Conservation (phyloP, 805 yeast species). For the Clavispora vitiphila region DNA sequence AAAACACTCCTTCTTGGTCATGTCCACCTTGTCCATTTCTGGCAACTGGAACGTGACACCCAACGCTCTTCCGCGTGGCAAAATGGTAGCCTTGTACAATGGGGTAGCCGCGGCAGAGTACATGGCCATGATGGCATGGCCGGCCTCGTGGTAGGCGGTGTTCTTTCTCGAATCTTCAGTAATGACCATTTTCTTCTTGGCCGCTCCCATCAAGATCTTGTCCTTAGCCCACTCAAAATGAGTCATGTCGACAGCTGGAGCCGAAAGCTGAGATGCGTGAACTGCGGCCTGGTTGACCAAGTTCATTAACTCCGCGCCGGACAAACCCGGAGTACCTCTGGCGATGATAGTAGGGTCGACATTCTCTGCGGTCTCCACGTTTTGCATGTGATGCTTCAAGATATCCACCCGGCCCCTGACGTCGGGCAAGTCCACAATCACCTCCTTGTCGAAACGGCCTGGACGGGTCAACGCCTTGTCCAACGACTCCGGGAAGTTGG, state of each 20-base stretch:
- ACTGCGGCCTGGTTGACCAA: slow-evolving; percentile 98
- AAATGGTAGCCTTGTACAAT: slow-evolving; percentile 90
- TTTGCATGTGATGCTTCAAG: slow-evolving; percentile 83
- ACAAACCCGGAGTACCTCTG: slow-evolving; percentile 94
- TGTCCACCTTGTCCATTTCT: slow-evolving; percentile 95
- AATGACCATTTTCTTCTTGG: slow-evolving; percentile 94
- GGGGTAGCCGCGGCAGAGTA: slow-evolving; percentile 93
- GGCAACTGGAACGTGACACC: slow-evolving; percentile 98
- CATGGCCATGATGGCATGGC: slow-evolving; percentile 98
- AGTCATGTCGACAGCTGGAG: slow-evolving; percentile 80
- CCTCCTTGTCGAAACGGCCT: slow-evolving; percentile 95
- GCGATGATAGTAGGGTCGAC: slow-evolving; percentile 91
- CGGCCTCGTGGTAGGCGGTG: slow-evolving; percentile 98
- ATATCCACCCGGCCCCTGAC: slow-evolving; percentile 96
- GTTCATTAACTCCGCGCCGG: slow-evolving; percentile 97
- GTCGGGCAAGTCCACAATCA: slow-evolving; percentile 93
- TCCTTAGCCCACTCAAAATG: slow-evolving; percentile 99
- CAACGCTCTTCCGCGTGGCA: slow-evolving; percentile 94
- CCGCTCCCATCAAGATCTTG: slow-evolving; percentile 96
- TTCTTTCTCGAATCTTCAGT: slow-evolving; percentile 91
- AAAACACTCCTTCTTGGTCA: slow-evolving; percentile 81
- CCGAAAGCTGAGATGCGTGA: slow-evolving; percentile 89
- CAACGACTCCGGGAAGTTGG: slow-evolving; percentile 94
- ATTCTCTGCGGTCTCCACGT: slow-evolving; percentile 76
- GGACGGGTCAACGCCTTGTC: slow-evolving; percentile 98